Conservation (phyloP, 768 basidiomycete genomes). For the Cyclocybe cylindracea region DNA sequence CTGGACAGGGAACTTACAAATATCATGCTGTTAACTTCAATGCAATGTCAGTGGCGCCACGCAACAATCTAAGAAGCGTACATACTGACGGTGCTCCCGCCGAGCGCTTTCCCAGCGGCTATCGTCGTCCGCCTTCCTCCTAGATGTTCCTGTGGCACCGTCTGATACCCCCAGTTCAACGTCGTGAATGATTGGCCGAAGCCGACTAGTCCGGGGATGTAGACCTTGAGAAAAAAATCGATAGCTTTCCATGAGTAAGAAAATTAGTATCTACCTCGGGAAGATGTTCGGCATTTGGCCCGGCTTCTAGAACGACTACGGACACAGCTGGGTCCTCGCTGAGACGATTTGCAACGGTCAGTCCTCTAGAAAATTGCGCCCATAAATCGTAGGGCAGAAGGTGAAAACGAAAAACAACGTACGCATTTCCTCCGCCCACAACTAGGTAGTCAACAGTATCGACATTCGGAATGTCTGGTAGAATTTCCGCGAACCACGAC, state of each 20-base stretch:
- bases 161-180: constrained; percentile 52
- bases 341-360: constrained; percentile 35
- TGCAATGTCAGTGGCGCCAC: not conserved
- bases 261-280: constrained; percentile 29
- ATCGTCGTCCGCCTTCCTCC: constrained; percentile 36
- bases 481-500: too few relatives aligned
- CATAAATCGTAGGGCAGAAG: not conserved
- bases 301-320: constrained; percentile 40
- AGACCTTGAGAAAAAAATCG: constrained; percentile 19
- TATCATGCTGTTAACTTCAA: constrained; percentile 47
- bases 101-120: constrained; percentile 49
- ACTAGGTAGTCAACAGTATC: constrained; percentile 26
- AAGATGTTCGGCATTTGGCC: constrained; percentile 33
- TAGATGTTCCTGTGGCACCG: constrained; percentile 42
- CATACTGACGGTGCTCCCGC: constrained; percentile 53
- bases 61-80: not conserved
- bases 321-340: constrained; percentile 28
- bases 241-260: not conserved
- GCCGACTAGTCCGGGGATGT: constrained; percentile 30
- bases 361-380: constrained; percentile 21
- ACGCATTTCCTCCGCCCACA: constrained; percentile 35
- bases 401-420: constrained; percentile 1
- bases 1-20: constrained; percentile 19
- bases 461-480: too few relatives aligned
- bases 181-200: constrained; percentile 31